Conservation (phyloP, 2,329 filamentous ascomycete genomes). For the Ophiosphaerella korrae region DNA sequence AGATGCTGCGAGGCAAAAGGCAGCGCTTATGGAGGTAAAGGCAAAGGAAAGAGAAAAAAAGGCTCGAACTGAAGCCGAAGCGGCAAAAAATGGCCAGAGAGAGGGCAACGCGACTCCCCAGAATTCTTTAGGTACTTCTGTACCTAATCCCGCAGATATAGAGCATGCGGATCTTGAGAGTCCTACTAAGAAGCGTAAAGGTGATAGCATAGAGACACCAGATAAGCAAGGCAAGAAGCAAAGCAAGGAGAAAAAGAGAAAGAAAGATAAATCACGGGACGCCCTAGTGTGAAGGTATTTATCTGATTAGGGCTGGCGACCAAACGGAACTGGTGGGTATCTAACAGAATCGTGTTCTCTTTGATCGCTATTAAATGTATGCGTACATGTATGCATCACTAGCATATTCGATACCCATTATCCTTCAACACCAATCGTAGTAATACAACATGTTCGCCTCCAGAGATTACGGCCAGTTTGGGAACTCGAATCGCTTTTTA, state of each 20-base stretch:
- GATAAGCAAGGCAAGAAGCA: conserved; percentile 23
- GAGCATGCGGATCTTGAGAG: not conserved
- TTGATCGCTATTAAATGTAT: too few relatives aligned
- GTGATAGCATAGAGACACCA: not conserved
- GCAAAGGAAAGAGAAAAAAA: conserved; percentile 23
- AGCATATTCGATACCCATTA: too few relatives aligned
- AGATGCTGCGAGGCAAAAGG: conserved; percentile 26
- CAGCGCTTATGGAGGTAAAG: conserved; percentile 21
- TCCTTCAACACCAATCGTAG: too few relatives aligned
- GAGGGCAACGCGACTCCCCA: not conserved
- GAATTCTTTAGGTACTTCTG: not conserved
- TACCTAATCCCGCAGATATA: not conserved
- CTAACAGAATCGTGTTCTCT: not conserved
- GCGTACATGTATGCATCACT: too few relatives aligned
- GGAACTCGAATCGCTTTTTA: too few relatives aligned
- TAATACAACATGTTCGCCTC: too few relatives aligned
- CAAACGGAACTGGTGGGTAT: not conserved
- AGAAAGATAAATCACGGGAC: conserved; percentile 10
- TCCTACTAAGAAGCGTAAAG: conserved; percentile 12
- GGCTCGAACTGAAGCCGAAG: conserved; percentile 13
- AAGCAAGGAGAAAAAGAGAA: conserved; percentile 15
- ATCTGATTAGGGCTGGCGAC: too few relatives aligned
- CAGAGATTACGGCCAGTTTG: too few relatives aligned
- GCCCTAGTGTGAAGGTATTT: not conserved
- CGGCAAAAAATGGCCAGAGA: conserved; percentile 8